These are phyloP conservation scores for Alternaria angustiovoidea DNA, from an alignment of 2,329 filamentous ascomycete species.

Conservation along the genomic window DNA sequence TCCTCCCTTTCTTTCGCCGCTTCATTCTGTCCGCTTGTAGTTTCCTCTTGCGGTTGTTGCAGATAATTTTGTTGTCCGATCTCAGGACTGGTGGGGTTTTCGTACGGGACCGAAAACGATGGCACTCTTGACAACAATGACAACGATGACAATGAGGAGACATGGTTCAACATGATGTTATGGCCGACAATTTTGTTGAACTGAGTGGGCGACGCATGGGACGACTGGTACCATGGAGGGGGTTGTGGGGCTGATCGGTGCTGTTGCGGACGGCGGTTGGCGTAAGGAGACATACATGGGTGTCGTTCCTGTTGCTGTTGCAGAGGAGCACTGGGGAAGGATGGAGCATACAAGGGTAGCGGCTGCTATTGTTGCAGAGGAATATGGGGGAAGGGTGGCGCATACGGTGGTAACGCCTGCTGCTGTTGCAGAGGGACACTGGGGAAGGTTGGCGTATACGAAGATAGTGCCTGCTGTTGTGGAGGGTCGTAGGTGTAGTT, in stretches of 20 bases:
- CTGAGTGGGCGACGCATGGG: background rate
- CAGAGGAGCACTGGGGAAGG: background rate
- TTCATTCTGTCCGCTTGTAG: background rate
- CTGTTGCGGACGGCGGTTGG: background rate
- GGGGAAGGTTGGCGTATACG: background rate
- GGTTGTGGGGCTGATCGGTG: background rate
- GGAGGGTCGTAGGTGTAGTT: background rate
- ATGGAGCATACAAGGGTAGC: background rate
- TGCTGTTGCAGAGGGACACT: background rate
- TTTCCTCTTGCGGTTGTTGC: background rate
- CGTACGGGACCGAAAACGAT: background rate
- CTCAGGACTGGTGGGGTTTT: background rate
- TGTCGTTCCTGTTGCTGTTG: background rate
- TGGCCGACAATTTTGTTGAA: background rate
- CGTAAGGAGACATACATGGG: background rate
- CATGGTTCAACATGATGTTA: background rate
- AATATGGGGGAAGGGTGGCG: background rate
- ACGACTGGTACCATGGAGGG: background rate
- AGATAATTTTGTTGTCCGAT: background rate
- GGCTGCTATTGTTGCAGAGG: background rate
- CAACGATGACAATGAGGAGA: background rate
- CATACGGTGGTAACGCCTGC: background rate
- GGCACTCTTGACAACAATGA: background rate
- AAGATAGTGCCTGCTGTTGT: background rate
- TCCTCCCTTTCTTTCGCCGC: background rate